phyloP scores from a whole-genome alignment of 495 filamentous ascomycete species.

The Aspergillus biplanus region DNA sequence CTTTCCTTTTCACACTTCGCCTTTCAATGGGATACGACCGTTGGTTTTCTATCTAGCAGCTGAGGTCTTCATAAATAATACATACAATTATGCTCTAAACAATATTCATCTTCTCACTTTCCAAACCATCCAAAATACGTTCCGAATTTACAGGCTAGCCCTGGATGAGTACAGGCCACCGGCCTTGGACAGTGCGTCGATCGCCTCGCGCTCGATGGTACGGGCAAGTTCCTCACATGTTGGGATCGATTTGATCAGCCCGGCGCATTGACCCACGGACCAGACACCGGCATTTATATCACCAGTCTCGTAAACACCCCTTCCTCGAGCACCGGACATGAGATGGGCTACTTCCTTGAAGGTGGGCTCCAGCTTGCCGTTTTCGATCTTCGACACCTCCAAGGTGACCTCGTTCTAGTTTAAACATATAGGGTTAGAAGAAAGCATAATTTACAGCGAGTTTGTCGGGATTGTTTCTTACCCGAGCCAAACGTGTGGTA shows the following conservation, averaged over 20 bases:
- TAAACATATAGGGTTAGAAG: not conserved
- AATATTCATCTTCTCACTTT: too few relatives aligned
- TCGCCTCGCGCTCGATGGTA: conserved; percentile 10
- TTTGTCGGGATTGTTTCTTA: not conserved
- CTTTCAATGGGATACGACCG: too few relatives aligned
- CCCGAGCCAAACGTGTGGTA: conserved; percentile 12
- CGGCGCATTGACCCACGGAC: conserved; percentile 10
- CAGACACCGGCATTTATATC: conserved; percentile 15
- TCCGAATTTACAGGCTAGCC: conserved; percentile 1
- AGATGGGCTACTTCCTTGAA: conserved; percentile 14
- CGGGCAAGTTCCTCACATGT: conserved; percentile 13
- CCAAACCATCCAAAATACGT: too few relatives aligned
- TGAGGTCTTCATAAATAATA: too few relatives aligned
- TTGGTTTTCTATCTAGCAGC: too few relatives aligned
- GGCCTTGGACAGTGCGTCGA: conserved; percentile 8
- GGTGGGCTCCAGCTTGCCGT: conserved; percentile 2
- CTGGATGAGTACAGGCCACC: conserved; percentile 5
- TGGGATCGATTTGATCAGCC: conserved; percentile 14
- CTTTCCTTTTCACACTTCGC: too few relatives aligned
- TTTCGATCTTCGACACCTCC: conserved; percentile 10
- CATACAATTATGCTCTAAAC: too few relatives aligned
- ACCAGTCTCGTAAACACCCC: conserved; percentile 5
- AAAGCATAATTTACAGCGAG: not conserved
- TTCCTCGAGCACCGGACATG: conserved; percentile 12
- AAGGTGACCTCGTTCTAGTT: conserved; percentile 15